A percentile compares a stretch with the other conserved stretches of the same genome.
These are phyloP conservation scores for Daedaleopsis nitida DNA, from an alignment of 768 basidiomycete genomes.

Conservation along the genomic window DNA sequence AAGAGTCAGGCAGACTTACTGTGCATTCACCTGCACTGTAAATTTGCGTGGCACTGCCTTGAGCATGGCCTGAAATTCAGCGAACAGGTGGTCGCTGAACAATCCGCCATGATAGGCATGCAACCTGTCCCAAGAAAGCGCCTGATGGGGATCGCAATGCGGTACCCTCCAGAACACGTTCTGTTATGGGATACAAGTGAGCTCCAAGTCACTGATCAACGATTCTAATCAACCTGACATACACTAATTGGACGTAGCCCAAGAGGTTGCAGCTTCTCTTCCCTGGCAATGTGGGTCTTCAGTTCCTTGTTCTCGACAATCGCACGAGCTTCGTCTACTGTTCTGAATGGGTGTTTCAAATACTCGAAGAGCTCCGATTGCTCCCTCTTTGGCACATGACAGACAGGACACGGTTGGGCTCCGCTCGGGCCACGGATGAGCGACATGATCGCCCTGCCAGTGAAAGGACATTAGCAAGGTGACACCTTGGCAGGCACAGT, in stretches of 20 bases:
- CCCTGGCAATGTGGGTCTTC: neutral
- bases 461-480: too few species aligned
- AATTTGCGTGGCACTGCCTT: neutral
- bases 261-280: neutral
- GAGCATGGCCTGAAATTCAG: neutral
- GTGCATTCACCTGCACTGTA: neutral
- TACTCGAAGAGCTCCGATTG: neutral
- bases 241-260: neutral
- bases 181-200: neutral
- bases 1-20: neutral
- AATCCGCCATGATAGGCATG: conserved; percentile 19
- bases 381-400: conserved; percentile 9
- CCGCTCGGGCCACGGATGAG: conserved; percentile 9
- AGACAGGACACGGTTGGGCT: conserved; percentile 17
- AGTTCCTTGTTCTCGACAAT: neutral
- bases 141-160: conserved; percentile 10
- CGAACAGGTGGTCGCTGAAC: conserved; percentile 15
- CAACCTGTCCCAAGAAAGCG: conserved; percentile 16
- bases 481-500: neutral
- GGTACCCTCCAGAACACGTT: conserved; percentile 13
- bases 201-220: neutral
- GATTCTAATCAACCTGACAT: neutral
- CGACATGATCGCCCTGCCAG: conserved; percentile 15
- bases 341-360: neutral
- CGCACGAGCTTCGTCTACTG: neutral